Base-by-base conservation (phyloP, 352 stramenopile genomes). In the Phytophthora hybrid region DNA sequence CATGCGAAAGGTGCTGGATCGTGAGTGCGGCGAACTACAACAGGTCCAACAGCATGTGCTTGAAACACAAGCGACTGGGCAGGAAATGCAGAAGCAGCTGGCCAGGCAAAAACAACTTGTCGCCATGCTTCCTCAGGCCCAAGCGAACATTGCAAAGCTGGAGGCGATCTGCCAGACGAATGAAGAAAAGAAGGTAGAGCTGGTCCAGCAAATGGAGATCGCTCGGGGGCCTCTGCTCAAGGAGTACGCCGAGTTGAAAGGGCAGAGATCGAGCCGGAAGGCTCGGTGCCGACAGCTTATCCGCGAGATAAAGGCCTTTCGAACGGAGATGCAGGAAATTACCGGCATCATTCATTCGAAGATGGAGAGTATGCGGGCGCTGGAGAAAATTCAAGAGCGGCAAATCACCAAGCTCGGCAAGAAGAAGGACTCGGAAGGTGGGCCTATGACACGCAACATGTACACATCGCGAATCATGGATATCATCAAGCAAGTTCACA, bases 401-500 rank as follows among this genome's bases (percentile, higher is more conserved):
- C 78, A 72, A 26, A 29, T 77, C 19, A 21, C 29, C 14, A 77
- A 79, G 49, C 67, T 63, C 18, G 56, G 26, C 53, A 72, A 72
- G 55, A 75, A 73, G 26, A 65, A 62, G 16, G 54, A 77, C 29
- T 34, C 56, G 4, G 59, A 65, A 31, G 65, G 55, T n/a, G 68
- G 61, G 0, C 60, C 44, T 0, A 79, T 74, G 87, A 92, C 63
- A n/a, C 89, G 91, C 44, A 90, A 80, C 69, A 88, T 92, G 69
- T 97, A 97, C 79, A 97, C 86, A 29, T 84, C 87, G 32, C 89
- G 92, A 2, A 97, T 97, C 68, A 92, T 97, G 82, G 92, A 97
- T 68, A 97, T 97, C 67, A 97, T 95, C 79, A 94, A 94, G 68
- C 85, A 94, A 44, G 89, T 97, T 29, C 83, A 93, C 69, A 97